These are phyloP conservation scores for Vaccinium corymbosum DNA, from an alignment of 148 eudicot genomes.

Conservation along the genomic window DNA sequence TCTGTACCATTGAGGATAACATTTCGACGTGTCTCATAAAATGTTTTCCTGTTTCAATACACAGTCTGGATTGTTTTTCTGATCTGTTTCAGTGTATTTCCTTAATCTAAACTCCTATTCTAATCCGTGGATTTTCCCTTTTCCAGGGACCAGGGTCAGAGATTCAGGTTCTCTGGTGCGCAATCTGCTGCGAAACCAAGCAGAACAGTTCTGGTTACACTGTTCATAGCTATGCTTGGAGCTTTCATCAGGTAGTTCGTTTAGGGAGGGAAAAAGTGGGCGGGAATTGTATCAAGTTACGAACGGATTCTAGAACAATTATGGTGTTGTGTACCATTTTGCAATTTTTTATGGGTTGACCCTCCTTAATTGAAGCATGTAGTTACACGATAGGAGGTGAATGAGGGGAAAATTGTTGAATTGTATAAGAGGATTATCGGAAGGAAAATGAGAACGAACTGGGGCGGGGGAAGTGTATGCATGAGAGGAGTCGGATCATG, in stretches of 20 bases:
- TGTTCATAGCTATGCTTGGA: constrained; percentile 23
- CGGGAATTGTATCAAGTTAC: neutral
- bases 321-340: neutral
- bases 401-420: neutral
- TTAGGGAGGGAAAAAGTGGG: neutral
- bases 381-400: neutral
- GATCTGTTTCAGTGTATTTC: neutral
- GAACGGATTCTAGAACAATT: neutral
- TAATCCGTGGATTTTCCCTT: neutral
- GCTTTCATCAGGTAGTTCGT: constrained; percentile 25
- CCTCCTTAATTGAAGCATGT: neutral
- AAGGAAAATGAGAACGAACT: too few species aligned
- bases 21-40: neutral
- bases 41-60: neutral
- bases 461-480: too few species aligned
- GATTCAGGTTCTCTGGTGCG: constrained; percentile 63
- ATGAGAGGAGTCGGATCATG: neutral
- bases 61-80: neutral
- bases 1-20: neutral
- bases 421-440: too few species aligned
- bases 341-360: neutral
- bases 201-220: constrained; percentile 25
- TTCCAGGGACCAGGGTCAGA: constrained; percentile 74
- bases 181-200: constrained; percentile 24
- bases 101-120: neutral